Evolutionary conservation across 1,139 yeast genomes (phyloP).

Genomic region (Saccharomyces pastorianus): DNA sequence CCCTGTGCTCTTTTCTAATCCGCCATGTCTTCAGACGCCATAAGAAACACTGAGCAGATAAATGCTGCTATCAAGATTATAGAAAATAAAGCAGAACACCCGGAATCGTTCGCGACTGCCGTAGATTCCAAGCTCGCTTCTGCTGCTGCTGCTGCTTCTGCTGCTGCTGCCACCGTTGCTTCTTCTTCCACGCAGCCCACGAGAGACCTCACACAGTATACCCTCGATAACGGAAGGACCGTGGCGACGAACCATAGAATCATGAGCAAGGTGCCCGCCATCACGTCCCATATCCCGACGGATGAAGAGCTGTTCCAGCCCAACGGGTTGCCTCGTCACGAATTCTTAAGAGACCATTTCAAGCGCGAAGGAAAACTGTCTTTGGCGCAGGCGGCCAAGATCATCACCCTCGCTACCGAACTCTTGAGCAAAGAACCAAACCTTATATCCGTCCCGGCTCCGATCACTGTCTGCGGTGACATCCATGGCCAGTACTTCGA

Average conservation of each 20-base stretch:
- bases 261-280: conserved; percentile 56
- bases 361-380: conserved; percentile 69
- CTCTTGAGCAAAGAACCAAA: conserved; percentile 70
- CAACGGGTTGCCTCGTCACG: conserved; percentile 65
- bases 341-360: conserved; percentile 66
- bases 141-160: neutral
- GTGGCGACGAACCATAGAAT: conserved; percentile 65
- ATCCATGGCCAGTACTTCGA: conserved; percentile 94
- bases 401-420: conserved; percentile 60
- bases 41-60: conserved; percentile 46
- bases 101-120: conserved; percentile 4
- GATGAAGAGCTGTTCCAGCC: conserved; percentile 59
- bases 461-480: conserved; percentile 95
- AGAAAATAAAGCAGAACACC: conserved; percentile 39
- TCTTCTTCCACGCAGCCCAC: conserved; percentile 11
- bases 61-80: conserved; percentile 74
- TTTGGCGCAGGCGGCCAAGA: conserved; percentile 55
- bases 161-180: neutral
- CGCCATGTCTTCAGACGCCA: conserved; percentile 14
- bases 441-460: conserved; percentile 75
- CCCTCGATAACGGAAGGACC: conserved; percentile 61
- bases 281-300: conserved; percentile 57
- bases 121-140: neutral
- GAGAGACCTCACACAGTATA: conserved; percentile 46
- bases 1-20: neutral